Conservation (phyloP, 176 grass and related monocot species). For the Oryza glumipatula region DNA sequence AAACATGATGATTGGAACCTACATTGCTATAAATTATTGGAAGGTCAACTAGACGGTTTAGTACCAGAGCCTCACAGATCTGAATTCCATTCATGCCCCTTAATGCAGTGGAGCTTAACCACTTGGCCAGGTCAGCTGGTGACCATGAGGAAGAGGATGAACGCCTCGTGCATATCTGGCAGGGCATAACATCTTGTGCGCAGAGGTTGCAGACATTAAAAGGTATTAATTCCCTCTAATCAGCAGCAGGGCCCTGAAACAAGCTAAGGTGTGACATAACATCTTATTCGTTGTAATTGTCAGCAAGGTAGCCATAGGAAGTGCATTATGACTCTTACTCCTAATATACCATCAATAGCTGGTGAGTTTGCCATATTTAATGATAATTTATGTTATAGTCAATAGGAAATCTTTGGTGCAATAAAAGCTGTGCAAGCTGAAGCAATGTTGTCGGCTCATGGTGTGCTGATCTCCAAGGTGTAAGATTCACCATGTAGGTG, state of each 20-base stretch:
- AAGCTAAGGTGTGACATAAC: constrained; percentile 55
- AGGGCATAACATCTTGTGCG: constrained; percentile 17
- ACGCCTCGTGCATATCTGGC: constrained; percentile 25
- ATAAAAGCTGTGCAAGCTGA: constrained; percentile 49
- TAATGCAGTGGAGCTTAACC: neutral
- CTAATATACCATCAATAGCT: constrained; percentile 60
- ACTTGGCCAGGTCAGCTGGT: constrained; percentile 29
- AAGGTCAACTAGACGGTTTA: constrained; percentile 12
- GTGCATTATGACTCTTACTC: constrained; percentile 59
- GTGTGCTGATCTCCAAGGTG: constrained; percentile 8
- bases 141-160: constrained; percentile 37
- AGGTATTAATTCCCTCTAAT: constrained; percentile 48
- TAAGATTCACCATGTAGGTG: constrained; percentile 55
- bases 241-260: constrained; percentile 70
- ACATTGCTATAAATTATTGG: constrained; percentile 37
- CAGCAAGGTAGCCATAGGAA: constrained; percentile 44
- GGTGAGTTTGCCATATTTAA: constrained; percentile 61
- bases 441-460: constrained; percentile 24
- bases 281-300: constrained; percentile 52
- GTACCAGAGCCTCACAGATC: constrained; percentile 27
- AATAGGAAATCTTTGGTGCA: constrained; percentile 35
- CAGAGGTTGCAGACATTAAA: constrained; percentile 58
- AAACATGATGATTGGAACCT: constrained; percentile 11
- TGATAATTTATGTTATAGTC: constrained; percentile 55
- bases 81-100: neutral